phyloP scores from a whole-genome alignment of 805 yeast genomes.

The Candida sanyiensis region DNA sequence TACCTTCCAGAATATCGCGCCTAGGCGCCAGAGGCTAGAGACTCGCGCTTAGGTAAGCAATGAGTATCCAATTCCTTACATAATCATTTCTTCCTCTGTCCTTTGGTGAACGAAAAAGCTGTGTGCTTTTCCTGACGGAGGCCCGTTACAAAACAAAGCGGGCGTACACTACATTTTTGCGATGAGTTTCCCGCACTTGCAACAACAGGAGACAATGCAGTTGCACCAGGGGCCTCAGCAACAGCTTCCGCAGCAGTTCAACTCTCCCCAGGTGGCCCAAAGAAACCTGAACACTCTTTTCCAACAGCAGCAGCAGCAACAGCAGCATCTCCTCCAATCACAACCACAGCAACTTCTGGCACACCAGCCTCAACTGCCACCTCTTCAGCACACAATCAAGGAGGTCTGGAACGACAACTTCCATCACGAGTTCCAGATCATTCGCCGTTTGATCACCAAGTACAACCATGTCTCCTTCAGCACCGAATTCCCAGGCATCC shows the following conservation, averaged over 20 bases:
- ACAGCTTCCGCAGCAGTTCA: slow-evolving; percentile 7
- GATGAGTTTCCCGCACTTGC: slow-evolving; percentile 22
- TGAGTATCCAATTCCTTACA: too few relatives aligned
- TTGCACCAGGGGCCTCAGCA: slow-evolving; percentile 7
- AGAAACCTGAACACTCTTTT: slow-evolving; percentile 7
- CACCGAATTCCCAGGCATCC: slow-evolving; percentile 93
- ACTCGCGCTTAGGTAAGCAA: background rate
- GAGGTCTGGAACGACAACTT: slow-evolving; percentile 74
- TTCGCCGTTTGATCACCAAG: slow-evolving; percentile 52
- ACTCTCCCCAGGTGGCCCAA: slow-evolving; percentile 7
- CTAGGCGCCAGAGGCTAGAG: too few relatives aligned
- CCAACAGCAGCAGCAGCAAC: slow-evolving; percentile 20
- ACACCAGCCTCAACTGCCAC: slow-evolving; percentile 17
- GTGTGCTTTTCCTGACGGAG: too few relatives aligned
- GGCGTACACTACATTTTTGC: too few relatives aligned
- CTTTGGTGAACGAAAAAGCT: too few relatives aligned
- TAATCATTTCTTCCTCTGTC: too few relatives aligned
- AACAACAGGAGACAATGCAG: slow-evolving; percentile 16
- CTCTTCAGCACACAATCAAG: slow-evolving; percentile 36
- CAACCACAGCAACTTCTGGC: slow-evolving; percentile 14
- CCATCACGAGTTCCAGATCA: slow-evolving; percentile 57
- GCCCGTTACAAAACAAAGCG: too few relatives aligned
- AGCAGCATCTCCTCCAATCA: slow-evolving; percentile 14
- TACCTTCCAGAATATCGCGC: too few relatives aligned
- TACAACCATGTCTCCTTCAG: slow-evolving; percentile 64